phyloP scores from a whole-genome alignment of 805 yeast genomes.

The Blastobotrys peoriensis region DNA sequence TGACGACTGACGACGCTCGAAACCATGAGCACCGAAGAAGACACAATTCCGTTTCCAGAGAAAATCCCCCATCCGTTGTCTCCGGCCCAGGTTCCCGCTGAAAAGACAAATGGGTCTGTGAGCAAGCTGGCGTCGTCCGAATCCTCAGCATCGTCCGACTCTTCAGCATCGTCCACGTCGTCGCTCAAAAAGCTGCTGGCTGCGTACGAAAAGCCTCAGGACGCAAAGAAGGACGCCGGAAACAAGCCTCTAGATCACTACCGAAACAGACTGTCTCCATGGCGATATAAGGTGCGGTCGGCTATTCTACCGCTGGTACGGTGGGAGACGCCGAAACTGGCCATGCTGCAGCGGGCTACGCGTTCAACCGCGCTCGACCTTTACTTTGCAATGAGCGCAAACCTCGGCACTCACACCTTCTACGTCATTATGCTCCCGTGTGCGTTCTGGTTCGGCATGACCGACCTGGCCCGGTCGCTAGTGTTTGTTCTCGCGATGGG shows the following conservation, averaged over 20 bases:
- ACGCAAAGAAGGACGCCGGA: constrained; percentile 58
- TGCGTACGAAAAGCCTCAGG: constrained; percentile 22
- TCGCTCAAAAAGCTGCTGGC: constrained; percentile 18
- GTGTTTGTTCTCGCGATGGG: constrained; percentile 61
- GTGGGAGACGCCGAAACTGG: constrained; percentile 57
- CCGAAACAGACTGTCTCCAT: constrained; percentile 48
- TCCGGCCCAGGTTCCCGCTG: not conserved
- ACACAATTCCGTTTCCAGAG: not conserved
- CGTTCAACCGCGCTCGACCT: constrained; percentile 53
- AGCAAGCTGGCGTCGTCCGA: not conserved
- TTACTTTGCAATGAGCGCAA: constrained; percentile 83
- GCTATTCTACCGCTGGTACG: constrained; percentile 51
- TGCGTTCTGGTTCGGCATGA: constrained; percentile 74
- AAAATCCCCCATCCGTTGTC: not conserved
- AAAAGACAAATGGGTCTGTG: not conserved
- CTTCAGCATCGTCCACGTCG: constrained; percentile 9
- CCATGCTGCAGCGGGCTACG: constrained; percentile 44
- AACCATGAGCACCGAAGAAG: not conserved
- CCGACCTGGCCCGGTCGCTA: constrained; percentile 50
- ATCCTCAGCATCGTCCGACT: not conserved
- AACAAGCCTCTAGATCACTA: constrained; percentile 64
- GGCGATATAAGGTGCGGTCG: constrained; percentile 40
- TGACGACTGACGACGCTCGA: no score
- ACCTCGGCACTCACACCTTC: constrained; percentile 88
- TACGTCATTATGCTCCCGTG: constrained; percentile 84